Conservation (phyloP, 164 flowering plant genomes). For the Umbellularia californica region DNA sequence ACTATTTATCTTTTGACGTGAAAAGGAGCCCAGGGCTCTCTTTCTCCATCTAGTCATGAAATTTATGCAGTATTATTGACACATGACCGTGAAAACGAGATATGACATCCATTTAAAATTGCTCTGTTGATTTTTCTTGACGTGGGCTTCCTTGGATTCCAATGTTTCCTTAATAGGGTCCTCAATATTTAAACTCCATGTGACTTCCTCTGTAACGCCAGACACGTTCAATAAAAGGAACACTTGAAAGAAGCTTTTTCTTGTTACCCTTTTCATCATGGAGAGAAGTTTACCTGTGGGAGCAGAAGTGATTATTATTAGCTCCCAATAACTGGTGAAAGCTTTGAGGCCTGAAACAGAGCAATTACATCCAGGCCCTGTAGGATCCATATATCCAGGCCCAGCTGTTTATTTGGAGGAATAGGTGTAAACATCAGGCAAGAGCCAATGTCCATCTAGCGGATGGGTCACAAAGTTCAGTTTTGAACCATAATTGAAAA, state of each 20-base stretch:
- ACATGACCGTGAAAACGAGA: background rate
- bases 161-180: background rate
- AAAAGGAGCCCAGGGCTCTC: background rate
- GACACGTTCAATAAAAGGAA: background rate
- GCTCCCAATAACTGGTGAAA: background rate
- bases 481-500: no score
- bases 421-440: no score
- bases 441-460: no score
- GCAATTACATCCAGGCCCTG: no score
- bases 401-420: no score
- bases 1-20: background rate
- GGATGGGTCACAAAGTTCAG: no score
- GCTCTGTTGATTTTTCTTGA: background rate
- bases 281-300: background rate
- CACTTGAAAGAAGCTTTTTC: background rate
- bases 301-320: no score
- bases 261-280: background rate
- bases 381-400: no score
- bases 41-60: background rate
- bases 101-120: background rate
- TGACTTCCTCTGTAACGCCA: background rate
- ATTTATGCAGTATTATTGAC: background rate
- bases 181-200: background rate
- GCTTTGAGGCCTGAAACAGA: background rate
- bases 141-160: constrained; percentile 2